These are phyloP conservation scores for Agaricus sinodeliciosus DNA, from an alignment of 768 basidiomycete genomes.

Conservation along the genomic window DNA sequence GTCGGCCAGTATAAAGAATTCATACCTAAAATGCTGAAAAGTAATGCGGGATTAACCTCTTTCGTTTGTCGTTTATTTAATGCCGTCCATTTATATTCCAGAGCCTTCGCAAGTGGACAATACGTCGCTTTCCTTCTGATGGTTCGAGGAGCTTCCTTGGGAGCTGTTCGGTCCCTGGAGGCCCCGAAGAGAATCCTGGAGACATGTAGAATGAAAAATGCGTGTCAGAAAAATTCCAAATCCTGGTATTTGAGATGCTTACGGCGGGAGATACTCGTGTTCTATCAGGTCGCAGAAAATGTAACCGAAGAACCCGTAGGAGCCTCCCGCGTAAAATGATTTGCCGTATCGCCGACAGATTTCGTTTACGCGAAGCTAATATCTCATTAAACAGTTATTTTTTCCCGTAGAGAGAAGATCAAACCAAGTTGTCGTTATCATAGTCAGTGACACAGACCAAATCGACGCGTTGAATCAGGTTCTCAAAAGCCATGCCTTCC, in stretches of 20 bases:
- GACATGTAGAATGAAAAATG: neutral
- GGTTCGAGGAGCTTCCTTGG: constrained; percentile 52
- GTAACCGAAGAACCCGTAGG: constrained; percentile 87
- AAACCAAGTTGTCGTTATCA: constrained; percentile 62
- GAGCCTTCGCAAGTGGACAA: constrained; percentile 51
- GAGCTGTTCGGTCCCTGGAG: constrained; percentile 55
- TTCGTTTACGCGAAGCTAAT: constrained; percentile 71
- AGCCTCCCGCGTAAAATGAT: constrained; percentile 88
- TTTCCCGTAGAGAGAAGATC: constrained; percentile 21
- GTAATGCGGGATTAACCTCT: constrained; percentile 69
- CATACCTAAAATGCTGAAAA: constrained; percentile 70
- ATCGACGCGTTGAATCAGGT: constrained; percentile 62
- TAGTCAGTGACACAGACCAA: constrained; percentile 86
- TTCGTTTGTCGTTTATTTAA: constrained; percentile 74
- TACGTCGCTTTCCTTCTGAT: constrained; percentile 61
- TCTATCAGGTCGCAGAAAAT: constrained; percentile 90
- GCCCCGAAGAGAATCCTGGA: neutral
- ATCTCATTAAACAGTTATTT: constrained; percentile 10
- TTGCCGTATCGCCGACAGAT: constrained; percentile 69
- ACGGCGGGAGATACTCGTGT: constrained; percentile 86
- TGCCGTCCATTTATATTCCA: constrained; percentile 62
- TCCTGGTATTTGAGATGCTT: constrained; percentile 26
- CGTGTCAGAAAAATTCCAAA: constrained; percentile 2
- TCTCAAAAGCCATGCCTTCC: constrained; percentile 46
- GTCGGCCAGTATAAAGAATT: constrained; percentile 3